Evolutionary conservation across 2,329 filamentous ascomycete species (phyloP), one percentile per base, ranked within the genome.

Genomic region (Fusarium palustre): DNA sequence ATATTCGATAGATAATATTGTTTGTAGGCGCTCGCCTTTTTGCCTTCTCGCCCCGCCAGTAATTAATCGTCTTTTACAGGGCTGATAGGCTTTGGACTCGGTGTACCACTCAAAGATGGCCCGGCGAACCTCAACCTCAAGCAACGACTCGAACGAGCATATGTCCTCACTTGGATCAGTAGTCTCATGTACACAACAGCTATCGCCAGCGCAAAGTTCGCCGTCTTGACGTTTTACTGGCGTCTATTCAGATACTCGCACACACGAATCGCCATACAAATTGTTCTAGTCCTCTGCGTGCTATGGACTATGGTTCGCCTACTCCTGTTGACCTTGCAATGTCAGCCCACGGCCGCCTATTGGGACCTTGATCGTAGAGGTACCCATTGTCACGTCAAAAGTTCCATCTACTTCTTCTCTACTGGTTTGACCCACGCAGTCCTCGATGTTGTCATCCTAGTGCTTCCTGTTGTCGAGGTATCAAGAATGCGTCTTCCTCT

Each of bases 321-420:
- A 1, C 74, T 79, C 33, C 46, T 79, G 1, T 70, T 73, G 5
- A 76, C 76, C 2, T 74, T 80, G 36, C 75, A 76, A 42, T 80
- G 79, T 55, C 50, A 76, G 6, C 79, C 79, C 0, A 68, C 79
- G 1, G 73, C 76, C 9, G 74, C 72, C 4, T 76, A 76, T 30
- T 80, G 78, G 79, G 71, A 76, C 18, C 59, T 71, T 2, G 70
- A 76, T n/a, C 50, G 45, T 1, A 52, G 61, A 30, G 70, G 66
- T 3, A 69, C 64, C 0, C 52, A 68, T 2, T 80, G 79, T 59
- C 68, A 61, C 15, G 76, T 79, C 41, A 64, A 76, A 28, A 75
- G 73, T 47, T 61, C 66, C 5, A 70, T 69, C 11, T 79, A 75
- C 54, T 78, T 78, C 52, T 75, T 78, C 33, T 72, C 76, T 3